Percentiles rank a stretch among this genome's conserved stretches.
Conservation (phyloP, 2,329 filamentous ascomycete genomes). For the Drechslerella coelobrocha region DNA sequence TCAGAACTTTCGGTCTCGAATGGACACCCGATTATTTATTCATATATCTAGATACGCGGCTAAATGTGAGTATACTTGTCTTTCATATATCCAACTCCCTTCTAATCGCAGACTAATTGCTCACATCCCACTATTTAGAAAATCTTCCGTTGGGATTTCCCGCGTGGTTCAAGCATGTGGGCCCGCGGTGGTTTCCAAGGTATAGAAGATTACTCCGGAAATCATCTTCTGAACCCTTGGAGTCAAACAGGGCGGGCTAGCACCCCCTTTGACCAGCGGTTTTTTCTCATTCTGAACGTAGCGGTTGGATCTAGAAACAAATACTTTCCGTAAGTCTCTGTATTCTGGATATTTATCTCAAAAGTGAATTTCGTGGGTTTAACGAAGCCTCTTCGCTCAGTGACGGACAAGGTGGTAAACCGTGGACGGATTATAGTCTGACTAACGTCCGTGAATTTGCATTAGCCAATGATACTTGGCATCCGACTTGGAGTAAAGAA, state of each 20-base stretch:
- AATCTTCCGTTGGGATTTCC: constrained; percentile 41
- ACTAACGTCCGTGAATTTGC: constrained; percentile 61
- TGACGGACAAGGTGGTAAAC: constrained; percentile 61
- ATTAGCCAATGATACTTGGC: constrained; percentile 59
- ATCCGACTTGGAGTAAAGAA: constrained; percentile 62
- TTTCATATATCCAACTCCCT: constrained; percentile 55
- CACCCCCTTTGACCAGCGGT: constrained; percentile 64
- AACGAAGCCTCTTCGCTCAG: constrained; percentile 52
- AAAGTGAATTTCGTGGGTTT: no score
- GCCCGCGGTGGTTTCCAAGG: constrained; percentile 59
- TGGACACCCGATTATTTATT: constrained; percentile 65
- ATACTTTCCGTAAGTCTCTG: constrained; percentile 29
- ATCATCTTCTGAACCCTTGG: constrained; percentile 61
- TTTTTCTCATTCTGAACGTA: constrained; percentile 64
- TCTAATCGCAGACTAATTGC: background rate
- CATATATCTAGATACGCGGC: constrained; percentile 63
- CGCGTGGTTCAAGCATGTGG: constrained; percentile 57
- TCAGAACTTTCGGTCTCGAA: constrained; percentile 65
- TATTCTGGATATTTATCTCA: no score
- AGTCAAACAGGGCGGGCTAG: constrained; percentile 58
- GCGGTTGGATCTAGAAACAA: constrained; percentile 63
- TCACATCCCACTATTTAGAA: background rate
- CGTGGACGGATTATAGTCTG: constrained; percentile 61
- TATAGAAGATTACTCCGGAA: constrained; percentile 58
- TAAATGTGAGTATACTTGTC: constrained; percentile 55